These are phyloP conservation scores for Boletus smithii DNA, from an alignment of 1,284 basidiomycete species.

Conservation along the genomic window DNA sequence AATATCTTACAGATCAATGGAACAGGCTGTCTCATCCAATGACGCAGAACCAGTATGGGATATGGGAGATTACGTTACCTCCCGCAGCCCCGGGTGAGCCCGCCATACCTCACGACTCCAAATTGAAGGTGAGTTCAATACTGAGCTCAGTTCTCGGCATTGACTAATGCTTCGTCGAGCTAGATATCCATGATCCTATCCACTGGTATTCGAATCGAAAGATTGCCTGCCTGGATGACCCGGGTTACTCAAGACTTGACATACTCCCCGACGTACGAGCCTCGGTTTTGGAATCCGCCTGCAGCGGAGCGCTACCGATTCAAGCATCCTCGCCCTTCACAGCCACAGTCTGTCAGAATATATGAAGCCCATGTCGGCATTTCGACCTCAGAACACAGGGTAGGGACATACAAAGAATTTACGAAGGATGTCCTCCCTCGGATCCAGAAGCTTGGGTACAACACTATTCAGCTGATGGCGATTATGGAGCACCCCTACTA, in stretches of 20 bases:
- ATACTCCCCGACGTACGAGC: slow-evolving; percentile 92
- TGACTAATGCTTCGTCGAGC: neutral
- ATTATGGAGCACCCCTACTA: slow-evolving; percentile 99
- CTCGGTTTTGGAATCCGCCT: slow-evolving; percentile 97
- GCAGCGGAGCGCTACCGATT: slow-evolving; percentile 70
- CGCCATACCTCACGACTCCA: slow-evolving; percentile 91
- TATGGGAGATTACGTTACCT: slow-evolving; percentile 89
- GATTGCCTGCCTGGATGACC: slow-evolving; percentile 90
- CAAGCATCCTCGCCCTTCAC: slow-evolving; percentile 73
- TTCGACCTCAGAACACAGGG: slow-evolving; percentile 81
- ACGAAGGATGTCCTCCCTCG: slow-evolving; percentile 81
- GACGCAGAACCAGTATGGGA: slow-evolving; percentile 83
- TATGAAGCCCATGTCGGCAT: slow-evolving; percentile 99
- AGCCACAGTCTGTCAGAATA: slow-evolving; percentile 75
- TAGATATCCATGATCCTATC: slow-evolving; percentile 85
- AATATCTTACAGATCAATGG: slow-evolving; percentile 72
- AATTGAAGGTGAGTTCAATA: slow-evolving; percentile 68
- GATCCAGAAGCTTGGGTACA: slow-evolving; percentile 92
- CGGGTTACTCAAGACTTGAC: slow-evolving; percentile 92
- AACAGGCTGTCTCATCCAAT: slow-evolving; percentile 81
- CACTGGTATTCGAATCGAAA: slow-evolving; percentile 79
- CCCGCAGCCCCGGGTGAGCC: slow-evolving; percentile 66
- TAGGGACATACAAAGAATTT: slow-evolving; percentile 96
- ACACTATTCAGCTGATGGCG: slow-evolving; percentile 96
- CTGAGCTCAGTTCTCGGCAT: neutral